Conservation (phyloP, 345 rosid species). For the Crucihimalaya himalaica region DNA sequence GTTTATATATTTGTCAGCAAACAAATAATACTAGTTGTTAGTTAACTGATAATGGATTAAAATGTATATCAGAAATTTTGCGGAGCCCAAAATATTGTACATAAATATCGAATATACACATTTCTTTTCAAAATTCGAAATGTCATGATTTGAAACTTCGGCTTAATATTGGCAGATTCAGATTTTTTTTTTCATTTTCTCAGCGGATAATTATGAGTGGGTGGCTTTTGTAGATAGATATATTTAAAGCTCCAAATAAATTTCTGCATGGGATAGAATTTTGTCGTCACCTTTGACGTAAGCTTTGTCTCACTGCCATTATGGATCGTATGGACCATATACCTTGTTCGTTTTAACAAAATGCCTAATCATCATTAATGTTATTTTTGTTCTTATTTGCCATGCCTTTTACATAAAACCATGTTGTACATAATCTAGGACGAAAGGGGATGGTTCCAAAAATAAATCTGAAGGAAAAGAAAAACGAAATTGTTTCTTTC, state of each 20-base stretch:
- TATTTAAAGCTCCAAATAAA: constrained; percentile 2
- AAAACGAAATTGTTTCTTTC: too few species aligned
- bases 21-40: neutral
- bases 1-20: neutral
- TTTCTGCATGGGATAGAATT: constrained; percentile 21
- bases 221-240: constrained; percentile 32
- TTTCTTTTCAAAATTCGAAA: constrained; percentile 25
- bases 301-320: constrained; percentile 26
- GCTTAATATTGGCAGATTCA: neutral
- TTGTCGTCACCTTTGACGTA: constrained; percentile 37
- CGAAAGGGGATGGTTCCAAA: neutral
- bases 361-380: constrained; percentile 15
- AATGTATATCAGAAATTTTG: too few species aligned
- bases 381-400: constrained; percentile 12
- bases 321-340: constrained; percentile 23
- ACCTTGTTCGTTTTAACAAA: constrained; percentile 27
- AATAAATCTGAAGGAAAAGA: too few species aligned
- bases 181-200: neutral
- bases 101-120: neutral
- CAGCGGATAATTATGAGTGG: constrained; percentile 18
- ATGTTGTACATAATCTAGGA: constrained; percentile 11
- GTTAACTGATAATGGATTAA: too few species aligned
- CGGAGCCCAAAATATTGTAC: neutral
- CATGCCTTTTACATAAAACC: neutral
- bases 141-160: constrained; percentile 17